phyloP scores from a whole-genome alignment of 2,329 filamentous ascomycete genomes.

The Xylaria sp. region DNA sequence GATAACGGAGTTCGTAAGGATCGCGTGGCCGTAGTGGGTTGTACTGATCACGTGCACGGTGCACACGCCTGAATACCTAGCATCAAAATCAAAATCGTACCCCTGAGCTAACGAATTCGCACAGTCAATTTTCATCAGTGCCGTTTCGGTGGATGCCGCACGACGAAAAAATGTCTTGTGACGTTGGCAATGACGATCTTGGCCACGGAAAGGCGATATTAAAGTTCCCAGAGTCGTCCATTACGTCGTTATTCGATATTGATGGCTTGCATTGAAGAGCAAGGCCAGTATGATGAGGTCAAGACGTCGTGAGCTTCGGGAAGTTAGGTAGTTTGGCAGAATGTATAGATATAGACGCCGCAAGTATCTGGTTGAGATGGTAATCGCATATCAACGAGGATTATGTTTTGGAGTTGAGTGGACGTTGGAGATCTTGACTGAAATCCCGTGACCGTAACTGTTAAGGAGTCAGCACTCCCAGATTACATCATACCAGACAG shows the following conservation, averaged over 20 bases:
- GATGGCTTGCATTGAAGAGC: background rate
- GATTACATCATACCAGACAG: background rate
- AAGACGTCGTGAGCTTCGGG: background rate
- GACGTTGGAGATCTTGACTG: background rate
- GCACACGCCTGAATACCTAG: background rate
- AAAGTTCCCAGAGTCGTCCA: background rate
- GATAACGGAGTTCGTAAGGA: too few species aligned
- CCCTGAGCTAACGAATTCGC: background rate
- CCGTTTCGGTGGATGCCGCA: background rate
- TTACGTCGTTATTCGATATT: background rate
- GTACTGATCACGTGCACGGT: background rate
- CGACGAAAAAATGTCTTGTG: background rate
- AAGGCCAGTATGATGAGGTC: background rate
- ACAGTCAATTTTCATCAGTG: background rate
- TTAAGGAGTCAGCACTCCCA: background rate
- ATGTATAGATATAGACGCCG: background rate
- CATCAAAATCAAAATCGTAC: background rate
- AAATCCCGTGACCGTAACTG: background rate
- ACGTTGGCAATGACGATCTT: background rate
- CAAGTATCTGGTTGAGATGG: background rate
- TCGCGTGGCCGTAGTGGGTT: too few species aligned
- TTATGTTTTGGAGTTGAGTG: background rate
- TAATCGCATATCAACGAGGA: background rate
- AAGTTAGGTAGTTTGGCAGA: background rate
- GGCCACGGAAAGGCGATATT: background rate